A percentile compares a stretch with the other conserved stretches of the same genome.
phyloP scores from a whole-genome alignment of 192 early-diverging fungal species.

The Coemansia furcata region DNA sequence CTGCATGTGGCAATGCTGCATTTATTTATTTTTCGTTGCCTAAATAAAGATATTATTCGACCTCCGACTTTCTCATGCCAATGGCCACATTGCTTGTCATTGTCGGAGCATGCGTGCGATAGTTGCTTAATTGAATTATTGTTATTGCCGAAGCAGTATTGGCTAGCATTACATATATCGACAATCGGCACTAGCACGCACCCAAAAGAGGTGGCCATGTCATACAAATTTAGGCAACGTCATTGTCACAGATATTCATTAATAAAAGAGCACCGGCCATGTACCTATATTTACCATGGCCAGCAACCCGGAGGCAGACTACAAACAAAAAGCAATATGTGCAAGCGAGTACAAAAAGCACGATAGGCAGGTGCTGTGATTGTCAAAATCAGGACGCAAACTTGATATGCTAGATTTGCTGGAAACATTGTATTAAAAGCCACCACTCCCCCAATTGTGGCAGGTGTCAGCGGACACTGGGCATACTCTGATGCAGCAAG shows the following conservation, averaged over 20 bases:
- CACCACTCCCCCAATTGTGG: background rate
- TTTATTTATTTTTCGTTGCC: background rate
- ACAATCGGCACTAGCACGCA: background rate
- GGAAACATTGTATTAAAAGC: background rate
- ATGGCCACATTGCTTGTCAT: background rate
- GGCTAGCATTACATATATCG: background rate
- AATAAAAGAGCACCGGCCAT: background rate
- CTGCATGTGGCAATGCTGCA: background rate
- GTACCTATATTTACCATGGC: background rate
- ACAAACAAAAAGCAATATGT: background rate
- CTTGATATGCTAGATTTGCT: background rate
- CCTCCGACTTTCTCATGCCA: background rate
- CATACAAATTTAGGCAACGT: background rate
- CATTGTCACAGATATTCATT: background rate
- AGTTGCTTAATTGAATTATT: background rate
- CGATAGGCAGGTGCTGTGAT: background rate
- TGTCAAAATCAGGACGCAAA: background rate
- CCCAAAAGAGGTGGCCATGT: background rate
- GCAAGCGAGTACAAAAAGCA: background rate
- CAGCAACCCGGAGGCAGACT: background rate
- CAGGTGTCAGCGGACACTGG: background rate
- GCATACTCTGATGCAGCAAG: background rate
- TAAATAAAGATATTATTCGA: background rate
- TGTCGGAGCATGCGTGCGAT: background rate
- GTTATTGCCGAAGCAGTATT: background rate